Evolutionary conservation across 2,329 filamentous ascomycete genomes (phyloP).

Genomic region (Alternaria longipes): DNA sequence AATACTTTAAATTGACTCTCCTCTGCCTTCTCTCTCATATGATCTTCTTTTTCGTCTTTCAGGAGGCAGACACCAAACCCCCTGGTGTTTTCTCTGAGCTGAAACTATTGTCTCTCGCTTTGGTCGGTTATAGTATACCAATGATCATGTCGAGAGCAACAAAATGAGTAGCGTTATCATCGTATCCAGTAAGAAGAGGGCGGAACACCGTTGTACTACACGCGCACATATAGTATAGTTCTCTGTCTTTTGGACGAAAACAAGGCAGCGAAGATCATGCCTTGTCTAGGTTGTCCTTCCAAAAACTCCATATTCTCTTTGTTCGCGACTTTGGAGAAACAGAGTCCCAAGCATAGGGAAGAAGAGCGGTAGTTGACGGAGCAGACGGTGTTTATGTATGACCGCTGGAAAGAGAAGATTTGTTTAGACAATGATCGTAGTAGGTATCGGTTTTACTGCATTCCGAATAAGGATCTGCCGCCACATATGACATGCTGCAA

Average conservation of each 20-base stretch:
- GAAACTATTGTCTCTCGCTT: too few species aligned
- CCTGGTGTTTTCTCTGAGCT: too few species aligned
- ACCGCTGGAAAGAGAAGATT: not conserved
- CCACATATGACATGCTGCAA: not conserved
- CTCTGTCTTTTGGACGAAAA: not conserved
- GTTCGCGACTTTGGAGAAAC: too few species aligned
- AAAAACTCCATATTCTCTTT: not conserved
- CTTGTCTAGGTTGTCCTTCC: accelerated
- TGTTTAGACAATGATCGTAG: accelerated
- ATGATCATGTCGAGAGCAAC: too few species aligned
- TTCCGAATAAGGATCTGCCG: accelerated
- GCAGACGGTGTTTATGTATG: not conserved
- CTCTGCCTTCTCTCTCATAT: too few species aligned
- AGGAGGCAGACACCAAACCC: too few species aligned
- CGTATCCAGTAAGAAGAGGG: not conserved
- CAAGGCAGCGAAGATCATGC: not conserved
- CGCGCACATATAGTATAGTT: not conserved
- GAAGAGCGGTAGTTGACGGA: accelerated
- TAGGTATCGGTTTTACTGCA: not conserved
- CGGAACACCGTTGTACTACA: not conserved
- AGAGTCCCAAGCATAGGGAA: not conserved
- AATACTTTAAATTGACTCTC: too few species aligned
- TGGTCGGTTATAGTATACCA: too few species aligned
- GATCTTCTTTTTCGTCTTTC: too few species aligned
- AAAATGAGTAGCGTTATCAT: too few species aligned